Evolutionary conservation across 2,329 filamentous ascomycete species (phyloP), one percentile per base, ranked within the genome.

Genomic region (Penicillium sp.): DNA sequence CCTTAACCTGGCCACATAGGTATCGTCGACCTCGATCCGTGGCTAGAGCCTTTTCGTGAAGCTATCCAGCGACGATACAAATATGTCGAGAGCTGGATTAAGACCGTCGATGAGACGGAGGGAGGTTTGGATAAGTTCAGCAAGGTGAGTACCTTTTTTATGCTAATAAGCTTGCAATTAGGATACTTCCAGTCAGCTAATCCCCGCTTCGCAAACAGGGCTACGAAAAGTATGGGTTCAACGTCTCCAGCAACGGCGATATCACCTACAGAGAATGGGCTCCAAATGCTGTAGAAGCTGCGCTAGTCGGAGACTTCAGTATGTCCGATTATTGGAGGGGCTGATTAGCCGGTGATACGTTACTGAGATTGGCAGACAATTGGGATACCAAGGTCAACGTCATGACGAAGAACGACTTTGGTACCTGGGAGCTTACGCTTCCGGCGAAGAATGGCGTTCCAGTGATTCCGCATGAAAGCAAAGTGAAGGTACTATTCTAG

Each of bases 191-290:
- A 4, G 9, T 29, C 21, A 46, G 52, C 60, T 47, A 47, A 26
- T 4, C 26, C 26, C 2, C 26, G 26, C 26, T 26, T 26, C 26
- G 26, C 26, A 26, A 58, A 19, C 67, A 96, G 92, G 94, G 95
- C 49, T 90, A 88, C 65, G 92, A 98, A 73, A 89, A 85, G 65
- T 97, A 91, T 73, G 95, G 95, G 60, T 87, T 99, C 78, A 92
- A 91, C 69, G 89, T 95, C 63, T 85, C 90, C 73, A 82, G 87
- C 58, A 88, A 96, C 71, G 92, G 92, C 76, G 93, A 93, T 76
- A 92, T 99, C 68, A 83, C 85, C 61, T 99, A 99, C 79, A 87
- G 92, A 69, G 95, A 99, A 85, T 99, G 95, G 95, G 95, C 95
- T 1, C 93, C 95, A 29, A 96, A 93, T 82, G 94, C 93, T 58